A percentile compares a stretch with the other conserved stretches of the same genome.
phyloP scores from a whole-genome alignment of 2,329 filamentous ascomycete species.

The Blastomyces parvus region DNA sequence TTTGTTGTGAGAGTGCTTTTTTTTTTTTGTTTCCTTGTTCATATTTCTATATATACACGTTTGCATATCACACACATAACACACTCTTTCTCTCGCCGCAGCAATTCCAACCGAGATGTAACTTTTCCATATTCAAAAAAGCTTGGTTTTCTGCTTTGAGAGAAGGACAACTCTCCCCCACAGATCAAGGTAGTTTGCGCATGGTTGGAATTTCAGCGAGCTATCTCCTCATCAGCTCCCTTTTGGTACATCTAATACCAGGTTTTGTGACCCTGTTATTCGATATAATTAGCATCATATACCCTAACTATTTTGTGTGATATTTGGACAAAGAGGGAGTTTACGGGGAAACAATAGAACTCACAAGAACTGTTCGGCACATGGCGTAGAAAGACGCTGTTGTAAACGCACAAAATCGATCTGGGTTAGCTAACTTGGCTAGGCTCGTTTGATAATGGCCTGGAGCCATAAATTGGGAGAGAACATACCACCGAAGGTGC shows the following conservation, averaged over 20 bases:
- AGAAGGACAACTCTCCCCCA: not conserved
- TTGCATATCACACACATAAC: not conserved
- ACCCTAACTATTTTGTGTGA: not conserved
- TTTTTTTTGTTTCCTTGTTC: not conserved
- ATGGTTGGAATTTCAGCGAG: not conserved
- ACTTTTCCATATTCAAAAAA: not conserved
- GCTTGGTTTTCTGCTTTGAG: not conserved
- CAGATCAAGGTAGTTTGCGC: not conserved
- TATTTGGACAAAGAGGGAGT: not conserved
- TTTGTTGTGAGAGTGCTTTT: not conserved
- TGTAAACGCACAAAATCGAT: slow-evolving; percentile 11
- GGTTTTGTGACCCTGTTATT: slow-evolving; percentile 52
- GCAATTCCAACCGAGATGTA: not conserved
- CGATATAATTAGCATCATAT: slow-evolving; percentile 17
- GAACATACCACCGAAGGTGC: slow-evolving; percentile 40
- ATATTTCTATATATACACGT: slow-evolving; percentile 8
- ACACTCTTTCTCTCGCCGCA: not conserved
- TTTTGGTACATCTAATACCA: slow-evolving; percentile 38
- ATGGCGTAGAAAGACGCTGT: slow-evolving; percentile 35
- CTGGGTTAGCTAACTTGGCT: slow-evolving; percentile 8
- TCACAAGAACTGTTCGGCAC: slow-evolving; percentile 36
- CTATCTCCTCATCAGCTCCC: not conserved
- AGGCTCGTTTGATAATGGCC: not conserved
- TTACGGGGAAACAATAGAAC: slow-evolving; percentile 15
- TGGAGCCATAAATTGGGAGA: slow-evolving; percentile 1